Conservation (phyloP, 202 grass and related monocot genomes). For the Carex arenaria region DNA sequence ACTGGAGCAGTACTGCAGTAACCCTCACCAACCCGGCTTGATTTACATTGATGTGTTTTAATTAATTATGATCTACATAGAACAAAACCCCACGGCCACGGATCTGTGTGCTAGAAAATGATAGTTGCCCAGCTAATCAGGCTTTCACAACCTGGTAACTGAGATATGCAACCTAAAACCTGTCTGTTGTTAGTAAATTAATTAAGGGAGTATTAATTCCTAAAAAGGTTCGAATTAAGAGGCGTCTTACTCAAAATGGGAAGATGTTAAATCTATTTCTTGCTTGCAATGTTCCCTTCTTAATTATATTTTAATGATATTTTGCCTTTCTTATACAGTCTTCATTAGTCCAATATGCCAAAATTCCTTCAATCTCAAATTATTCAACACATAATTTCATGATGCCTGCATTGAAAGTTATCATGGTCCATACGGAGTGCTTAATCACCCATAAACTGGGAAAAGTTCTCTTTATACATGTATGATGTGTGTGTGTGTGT, state of each 20-base stretch:
- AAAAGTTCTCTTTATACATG: not conserved
- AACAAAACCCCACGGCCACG: not conserved
- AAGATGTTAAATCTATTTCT: not conserved
- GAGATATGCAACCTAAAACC: not conserved
- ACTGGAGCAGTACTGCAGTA: not conserved
- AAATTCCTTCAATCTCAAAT: not conserved
- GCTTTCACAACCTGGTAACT: not conserved
- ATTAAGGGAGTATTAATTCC: not conserved
- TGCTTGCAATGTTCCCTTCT: not conserved
- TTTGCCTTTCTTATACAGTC: not conserved
- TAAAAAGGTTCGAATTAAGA: not conserved
- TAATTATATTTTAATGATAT: not conserved
- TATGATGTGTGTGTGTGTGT: too few species aligned
- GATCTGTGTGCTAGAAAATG: not conserved
- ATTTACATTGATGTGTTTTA: not conserved
- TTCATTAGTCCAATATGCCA: not conserved
- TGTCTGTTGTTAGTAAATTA: not conserved
- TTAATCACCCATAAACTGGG: not conserved
- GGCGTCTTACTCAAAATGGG: not conserved
- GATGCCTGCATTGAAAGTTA: not conserved
- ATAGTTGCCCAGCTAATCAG: not conserved
- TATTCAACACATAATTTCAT: not conserved
- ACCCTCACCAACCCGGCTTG: not conserved
- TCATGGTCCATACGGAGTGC: not conserved
- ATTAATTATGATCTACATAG: not conserved